Evolutionary conservation across 257 asterid species (phyloP), one percentile per base, ranked within the genome.

Genomic region (Salvia rosmarinus): DNA sequence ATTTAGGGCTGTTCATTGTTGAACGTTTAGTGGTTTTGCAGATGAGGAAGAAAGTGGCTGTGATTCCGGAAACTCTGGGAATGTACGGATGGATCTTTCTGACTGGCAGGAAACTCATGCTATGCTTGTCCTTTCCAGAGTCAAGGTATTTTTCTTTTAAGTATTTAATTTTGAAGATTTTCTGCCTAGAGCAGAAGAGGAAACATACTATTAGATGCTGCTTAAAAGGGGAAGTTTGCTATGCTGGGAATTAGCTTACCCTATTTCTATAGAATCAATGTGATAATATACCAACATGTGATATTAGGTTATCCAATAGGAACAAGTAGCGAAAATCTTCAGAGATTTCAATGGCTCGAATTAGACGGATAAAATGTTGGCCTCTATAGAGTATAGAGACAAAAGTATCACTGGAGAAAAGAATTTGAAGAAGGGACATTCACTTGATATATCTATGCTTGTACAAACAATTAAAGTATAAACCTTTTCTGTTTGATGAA

Each of bases 31-130:
- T 70, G 43, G 64, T 46, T 66, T 75, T 43, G 32, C 75, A 81
- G 92, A 81, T 68, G 95, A 81, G 35, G 92, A 83, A 14, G 90
- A 34, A 77, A 85, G 59, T 54, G 67, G 65, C 60, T 44, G 42
- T 12, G 83, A 54, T 55, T 83, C 62, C 76, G 83, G 77, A 32
- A 56, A 73, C 51, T 72, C 77, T 0, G 87, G 88, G 32, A 81
- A 76, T 72, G 73, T 85, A 51, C 76, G 80, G 57, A 68, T 68
- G 60, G 99, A 94, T 86, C 95, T 94, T 13, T 89, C 96, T 39
- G 90, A 88, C 19, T 89, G 98, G 98, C 96, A 88, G 84, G 90
- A 94, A 68, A 86, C 75, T 30, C 99, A 94, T 71, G 99, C 96
- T 39, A 76, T 83, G 87, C 91, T 89, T 73, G 78, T 85, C 69